Evolutionary conservation across 352 stramenopile species (phyloP).

Genomic region (Pythium plurisporium): DNA sequence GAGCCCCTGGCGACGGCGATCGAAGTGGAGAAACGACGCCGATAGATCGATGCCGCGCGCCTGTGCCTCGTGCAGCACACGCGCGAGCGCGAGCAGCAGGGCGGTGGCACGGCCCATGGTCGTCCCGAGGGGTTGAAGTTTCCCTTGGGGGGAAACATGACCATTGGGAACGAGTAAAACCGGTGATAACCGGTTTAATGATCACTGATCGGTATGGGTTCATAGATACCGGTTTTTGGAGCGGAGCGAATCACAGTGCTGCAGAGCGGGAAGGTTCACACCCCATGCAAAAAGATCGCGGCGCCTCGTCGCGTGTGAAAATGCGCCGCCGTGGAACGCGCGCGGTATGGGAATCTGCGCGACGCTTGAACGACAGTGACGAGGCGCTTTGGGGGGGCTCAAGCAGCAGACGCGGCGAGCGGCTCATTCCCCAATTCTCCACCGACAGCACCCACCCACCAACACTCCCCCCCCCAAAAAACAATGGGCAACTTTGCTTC

Average conservation of each 20-base stretch:
- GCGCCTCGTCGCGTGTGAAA: background rate
- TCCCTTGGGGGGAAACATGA: background rate
- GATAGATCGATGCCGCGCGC: slow-evolving; percentile 42
- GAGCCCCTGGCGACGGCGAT: slow-evolving; percentile 36
- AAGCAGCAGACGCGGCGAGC: background rate
- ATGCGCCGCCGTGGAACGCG: background rate
- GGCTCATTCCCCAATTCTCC: slow-evolving; percentile 39
- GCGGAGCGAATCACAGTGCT: slow-evolving; percentile 9
- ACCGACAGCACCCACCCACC: slow-evolving; percentile 13
- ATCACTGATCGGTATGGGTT: background rate
- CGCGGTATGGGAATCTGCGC: background rate
- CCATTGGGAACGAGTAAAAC: background rate
- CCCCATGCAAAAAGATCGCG: slow-evolving; percentile 6
- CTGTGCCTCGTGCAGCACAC: slow-evolving; percentile 45
- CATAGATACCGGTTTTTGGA: background rate
- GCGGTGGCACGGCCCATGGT: background rate
- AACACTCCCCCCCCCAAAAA: background rate
- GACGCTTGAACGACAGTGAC: background rate
- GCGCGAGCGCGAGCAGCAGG: slow-evolving; percentile 32
- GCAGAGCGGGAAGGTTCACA: slow-evolving; percentile 6
- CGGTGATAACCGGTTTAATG: background rate
- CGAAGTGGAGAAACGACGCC: slow-evolving; percentile 58
- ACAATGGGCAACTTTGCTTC: slow-evolving; percentile 51
- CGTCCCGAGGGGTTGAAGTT: background rate
- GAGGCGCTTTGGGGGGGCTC: background rate